phyloP scores from a whole-genome alignment of 805 yeast species.

The Kazachstania psychrophila region DNA sequence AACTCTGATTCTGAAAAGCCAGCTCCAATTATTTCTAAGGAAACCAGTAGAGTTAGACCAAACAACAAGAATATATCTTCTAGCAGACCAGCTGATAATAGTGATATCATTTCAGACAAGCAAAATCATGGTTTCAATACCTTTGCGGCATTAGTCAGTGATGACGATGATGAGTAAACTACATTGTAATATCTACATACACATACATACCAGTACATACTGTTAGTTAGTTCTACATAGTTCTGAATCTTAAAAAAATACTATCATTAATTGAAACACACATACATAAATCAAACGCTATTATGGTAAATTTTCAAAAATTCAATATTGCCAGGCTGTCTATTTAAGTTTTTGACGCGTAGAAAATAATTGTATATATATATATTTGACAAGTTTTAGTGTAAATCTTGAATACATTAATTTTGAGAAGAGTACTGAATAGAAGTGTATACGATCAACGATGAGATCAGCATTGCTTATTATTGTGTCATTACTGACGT shows the following conservation, averaged over 20 bases:
- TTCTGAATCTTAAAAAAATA: too few species aligned
- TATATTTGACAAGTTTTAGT: too few species aligned
- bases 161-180: constrained; percentile 39
- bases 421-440: too few species aligned
- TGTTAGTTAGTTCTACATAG: not conserved
- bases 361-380: too few species aligned
- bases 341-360: too few species aligned
- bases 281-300: too few species aligned
- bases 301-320: too few species aligned
- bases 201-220: not conserved
- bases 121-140: constrained; percentile 66
- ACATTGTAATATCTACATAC: not conserved
- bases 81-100: constrained; percentile 62
- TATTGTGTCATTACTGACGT: not conserved
- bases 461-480: not conserved
- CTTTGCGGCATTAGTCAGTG: constrained; percentile 63
- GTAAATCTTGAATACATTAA: too few species aligned
- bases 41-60: constrained; percentile 52
- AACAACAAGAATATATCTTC: constrained; percentile 68
- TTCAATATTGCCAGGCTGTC: too few species aligned
- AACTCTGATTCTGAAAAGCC: constrained; percentile 35
- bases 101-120: constrained; percentile 61
- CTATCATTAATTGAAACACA: too few species aligned
- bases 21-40: constrained; percentile 27
- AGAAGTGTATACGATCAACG: too few species aligned